Evolutionary conservation across 768 basidiomycete species (phyloP).

Genomic region (Lactarius indigo): DNA sequence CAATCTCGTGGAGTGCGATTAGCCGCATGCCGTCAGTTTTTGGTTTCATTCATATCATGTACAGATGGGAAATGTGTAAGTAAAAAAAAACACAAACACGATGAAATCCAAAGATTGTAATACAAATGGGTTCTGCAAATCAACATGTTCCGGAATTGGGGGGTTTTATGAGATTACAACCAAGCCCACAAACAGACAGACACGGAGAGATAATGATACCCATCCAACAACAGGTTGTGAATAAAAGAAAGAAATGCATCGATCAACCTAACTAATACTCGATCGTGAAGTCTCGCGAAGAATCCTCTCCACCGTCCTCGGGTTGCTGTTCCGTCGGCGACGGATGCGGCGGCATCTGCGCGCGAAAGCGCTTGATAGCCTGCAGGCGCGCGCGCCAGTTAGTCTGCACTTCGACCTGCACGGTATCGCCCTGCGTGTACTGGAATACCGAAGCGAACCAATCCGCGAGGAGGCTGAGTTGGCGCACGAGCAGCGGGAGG

Average conservation of each 20-base stretch:
- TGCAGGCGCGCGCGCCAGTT: conserved; percentile 85
- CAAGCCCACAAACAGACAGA: background rate
- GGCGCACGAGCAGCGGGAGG: conserved; percentile 83
- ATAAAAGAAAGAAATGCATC: background rate
- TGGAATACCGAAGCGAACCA: conserved; percentile 87
- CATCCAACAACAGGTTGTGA: background rate
- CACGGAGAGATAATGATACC: conserved; percentile 21
- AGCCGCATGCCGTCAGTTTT: background rate
- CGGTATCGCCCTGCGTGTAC: conserved; percentile 66
- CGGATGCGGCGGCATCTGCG: conserved; percentile 26
- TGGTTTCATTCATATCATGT: conserved; percentile 14
- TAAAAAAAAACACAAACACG: background rate
- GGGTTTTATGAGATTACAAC: background rate
- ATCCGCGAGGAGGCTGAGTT: conserved; percentile 82
- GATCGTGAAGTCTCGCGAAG: conserved; percentile 33
- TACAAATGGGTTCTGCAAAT: conserved; percentile 7
- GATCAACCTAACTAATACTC: conserved; percentile 15
- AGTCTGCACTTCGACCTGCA: conserved; percentile 73
- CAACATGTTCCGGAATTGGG: background rate
- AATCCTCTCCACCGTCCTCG: conserved; percentile 31
- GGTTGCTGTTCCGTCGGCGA: conserved; percentile 20
- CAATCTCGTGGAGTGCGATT: background rate
- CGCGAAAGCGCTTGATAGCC: conserved; percentile 66
- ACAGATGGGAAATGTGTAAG: conserved; percentile 8
- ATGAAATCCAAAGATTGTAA: conserved; percentile 11